Base-by-base conservation (phyloP, 495 filamentous ascomycete genomes). In the Hypoxylon cercidicola region DNA sequence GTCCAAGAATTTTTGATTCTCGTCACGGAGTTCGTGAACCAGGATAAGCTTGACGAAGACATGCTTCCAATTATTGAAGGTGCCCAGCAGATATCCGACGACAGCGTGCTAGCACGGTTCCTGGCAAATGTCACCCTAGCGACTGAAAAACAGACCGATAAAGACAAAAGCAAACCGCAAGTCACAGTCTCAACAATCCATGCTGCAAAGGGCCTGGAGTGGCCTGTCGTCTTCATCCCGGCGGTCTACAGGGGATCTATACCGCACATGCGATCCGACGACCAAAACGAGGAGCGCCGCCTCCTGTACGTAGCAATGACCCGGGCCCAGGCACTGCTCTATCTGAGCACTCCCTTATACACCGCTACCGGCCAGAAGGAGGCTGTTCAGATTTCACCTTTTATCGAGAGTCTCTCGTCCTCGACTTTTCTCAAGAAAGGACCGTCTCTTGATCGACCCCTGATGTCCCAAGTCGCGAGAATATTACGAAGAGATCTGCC, bases 301-400 rank as follows among this genome's bases (percentile, higher is more conserved):
- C 76, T 99, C 49, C 82, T 99, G 0, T 99, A 98, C 73, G 96
- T 99, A 5, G 96, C 94, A 7, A 99, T 99, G 96, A 99, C 96
- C 4, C 82, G 95, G 77, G 95, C 96, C 1, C 89, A 97, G 73
- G 89, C 86, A 6, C 77, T 99, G 30, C 81, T 99, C n/a, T 97
- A 98, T 68, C 82, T 98, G 50, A 97, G 92, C 69, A 90, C 88
- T 55, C 93, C 96, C 0, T 73, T 84, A 19, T 75, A 74, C 54
- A 62, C 63, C 40, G 71, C 71, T 13, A 60, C 63, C 6, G 70
- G 72, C 10, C 74, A 60, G 12, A 72, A 72, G 15, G 75, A 77
- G 48, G 55, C 67, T 28, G 64, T 72, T 16, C 72, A 77, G 23
- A 40, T 81, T 1, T 83, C 80, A 0, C 70, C 74, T 11, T 83